Percentiles rank a stretch among this genome's conserved stretches.
These are phyloP conservation scores for Prunus padus DNA, from an alignment of 306 rosid species.

Conservation along the genomic window DNA sequence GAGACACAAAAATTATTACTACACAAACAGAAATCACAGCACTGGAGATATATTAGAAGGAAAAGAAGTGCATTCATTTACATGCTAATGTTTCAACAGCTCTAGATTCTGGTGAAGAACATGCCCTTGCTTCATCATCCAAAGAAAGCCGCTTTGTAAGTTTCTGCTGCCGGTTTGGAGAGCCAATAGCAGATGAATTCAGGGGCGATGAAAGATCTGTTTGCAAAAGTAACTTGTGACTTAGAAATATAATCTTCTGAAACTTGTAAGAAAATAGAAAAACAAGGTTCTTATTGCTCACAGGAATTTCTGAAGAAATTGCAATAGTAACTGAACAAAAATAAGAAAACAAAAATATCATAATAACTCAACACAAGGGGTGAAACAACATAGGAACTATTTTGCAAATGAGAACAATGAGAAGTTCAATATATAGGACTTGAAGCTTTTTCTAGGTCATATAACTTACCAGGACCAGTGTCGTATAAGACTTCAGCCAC, in stretches of 20 bases:
- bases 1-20: background rate
- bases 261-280: constrained; percentile 11
- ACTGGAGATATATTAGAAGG: constrained; percentile 18
- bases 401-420: constrained; percentile 8
- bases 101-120: constrained; percentile 59
- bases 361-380: background rate
- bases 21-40: constrained; percentile 9
- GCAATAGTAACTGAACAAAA: background rate
- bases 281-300: constrained; percentile 5
- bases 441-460: constrained; percentile 16
- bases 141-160: constrained; percentile 46
- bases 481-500: constrained; percentile 73
- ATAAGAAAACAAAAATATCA: background rate
- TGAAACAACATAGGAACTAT: constrained; percentile 12
- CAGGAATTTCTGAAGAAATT: background rate
- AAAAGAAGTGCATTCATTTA: constrained; percentile 45
- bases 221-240: constrained; percentile 30
- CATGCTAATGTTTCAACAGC: constrained; percentile 67
- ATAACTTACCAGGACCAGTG: constrained; percentile 59
- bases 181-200: constrained; percentile 48
- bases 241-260: constrained; percentile 30
- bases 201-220: constrained; percentile 62
- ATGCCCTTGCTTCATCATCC: constrained; percentile 62
- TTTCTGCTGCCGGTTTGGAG: constrained; percentile 60
- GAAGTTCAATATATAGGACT: constrained; percentile 11